These are phyloP conservation scores for Pythium coloratum DNA, from an alignment of 352 stramenopile species.

Conservation along the genomic window DNA sequence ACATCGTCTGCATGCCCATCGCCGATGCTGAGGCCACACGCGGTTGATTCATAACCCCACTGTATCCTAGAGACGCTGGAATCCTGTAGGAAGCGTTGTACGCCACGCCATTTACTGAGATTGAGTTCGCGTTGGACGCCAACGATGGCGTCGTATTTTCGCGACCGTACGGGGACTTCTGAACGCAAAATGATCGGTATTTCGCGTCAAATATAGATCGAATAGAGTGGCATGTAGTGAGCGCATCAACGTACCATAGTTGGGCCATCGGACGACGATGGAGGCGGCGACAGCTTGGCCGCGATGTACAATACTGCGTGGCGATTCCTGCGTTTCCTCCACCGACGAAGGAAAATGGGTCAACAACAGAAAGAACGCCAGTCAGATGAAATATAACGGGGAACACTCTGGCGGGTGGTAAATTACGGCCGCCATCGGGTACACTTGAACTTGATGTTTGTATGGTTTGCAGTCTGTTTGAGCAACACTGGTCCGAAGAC, in stretches of 20 bases:
- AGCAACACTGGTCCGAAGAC: background rate
- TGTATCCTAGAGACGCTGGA: background rate
- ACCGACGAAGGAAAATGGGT: conserved; percentile 14
- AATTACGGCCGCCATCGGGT: conserved; percentile 10
- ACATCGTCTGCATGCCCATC: background rate
- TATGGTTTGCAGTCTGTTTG: background rate
- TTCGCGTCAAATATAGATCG: conserved; percentile 9
- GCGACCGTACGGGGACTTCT: conserved; percentile 25
- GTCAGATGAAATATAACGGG: conserved; percentile 15
- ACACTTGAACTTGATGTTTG: conserved; percentile 16
- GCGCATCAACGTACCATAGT: conserved; percentile 24
- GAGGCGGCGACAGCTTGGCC: conserved; percentile 30
- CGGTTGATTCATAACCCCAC: background rate
- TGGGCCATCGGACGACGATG: conserved; percentile 29
- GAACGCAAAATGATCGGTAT: background rate
- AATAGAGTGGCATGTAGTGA: background rate
- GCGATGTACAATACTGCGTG: conserved; percentile 4
- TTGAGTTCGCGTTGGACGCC: conserved; percentile 2
- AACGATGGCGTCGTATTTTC: conserved; percentile 7
- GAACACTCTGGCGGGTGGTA: background rate
- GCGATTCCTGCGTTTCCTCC: conserved; percentile 9
- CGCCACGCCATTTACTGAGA: background rate
- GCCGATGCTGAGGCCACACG: background rate
- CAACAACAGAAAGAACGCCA: conserved; percentile 18
- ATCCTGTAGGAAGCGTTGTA: background rate